Evolutionary conservation across 257 asterid genomes (phyloP).

Genomic region (Oldenlandia corymbosa): DNA sequence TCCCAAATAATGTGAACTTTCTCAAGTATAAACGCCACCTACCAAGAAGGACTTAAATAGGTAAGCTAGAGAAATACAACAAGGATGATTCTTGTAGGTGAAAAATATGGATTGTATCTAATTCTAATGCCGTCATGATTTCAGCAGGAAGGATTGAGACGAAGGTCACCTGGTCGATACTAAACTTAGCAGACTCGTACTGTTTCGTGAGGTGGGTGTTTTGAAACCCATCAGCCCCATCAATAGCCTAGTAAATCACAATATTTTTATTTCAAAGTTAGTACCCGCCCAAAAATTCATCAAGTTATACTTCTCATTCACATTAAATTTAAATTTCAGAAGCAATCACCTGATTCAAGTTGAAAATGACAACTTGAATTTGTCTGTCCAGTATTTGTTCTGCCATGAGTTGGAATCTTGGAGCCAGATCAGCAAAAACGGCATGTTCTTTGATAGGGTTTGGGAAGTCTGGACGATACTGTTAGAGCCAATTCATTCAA

Average conservation of each 20-base stretch:
- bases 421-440: conserved; percentile 89
- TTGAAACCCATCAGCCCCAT: conserved; percentile 90
- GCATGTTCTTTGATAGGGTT: conserved; percentile 63
- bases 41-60: conserved; percentile 15
- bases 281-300: not conserved
- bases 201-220: conserved; percentile 78
- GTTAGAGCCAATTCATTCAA: conserved; percentile 30
- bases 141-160: conserved; percentile 3
- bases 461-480: conserved; percentile 91
- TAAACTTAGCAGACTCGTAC: conserved; percentile 86
- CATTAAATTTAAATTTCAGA: not conserved
- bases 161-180: conserved; percentile 70
- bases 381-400: conserved; percentile 78
- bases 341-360: conserved; percentile 61
- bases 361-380: conserved; percentile 60
- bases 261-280: conserved; percentile 7
- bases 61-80: too few relatives aligned
- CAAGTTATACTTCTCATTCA: not conserved
- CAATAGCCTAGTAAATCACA: conserved; percentile 57
- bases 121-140: not conserved
- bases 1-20: conserved; percentile 95
- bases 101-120: too few relatives aligned
- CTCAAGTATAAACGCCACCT: conserved; percentile 96
- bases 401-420: conserved; percentile 76
- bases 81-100: too few relatives aligned